phyloP scores from a whole-genome alignment of 2,329 filamentous ascomycete species.

The Ceratocystis colombiana region DNA sequence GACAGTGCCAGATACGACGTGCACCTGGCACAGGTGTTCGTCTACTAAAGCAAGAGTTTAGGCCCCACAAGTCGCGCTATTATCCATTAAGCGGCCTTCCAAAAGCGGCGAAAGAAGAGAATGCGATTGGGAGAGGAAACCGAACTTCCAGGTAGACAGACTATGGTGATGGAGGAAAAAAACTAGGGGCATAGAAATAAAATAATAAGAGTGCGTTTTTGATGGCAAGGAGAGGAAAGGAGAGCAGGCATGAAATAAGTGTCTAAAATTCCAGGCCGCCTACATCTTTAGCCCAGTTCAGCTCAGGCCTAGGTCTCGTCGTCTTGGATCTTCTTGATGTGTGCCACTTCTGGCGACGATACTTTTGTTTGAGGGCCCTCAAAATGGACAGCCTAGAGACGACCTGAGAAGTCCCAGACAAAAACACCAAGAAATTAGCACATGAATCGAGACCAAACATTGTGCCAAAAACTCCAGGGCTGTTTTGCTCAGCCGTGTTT shows the following conservation, averaged over 20 bases:
- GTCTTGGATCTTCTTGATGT: background rate
- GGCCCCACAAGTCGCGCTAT: background rate
- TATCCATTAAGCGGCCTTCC: constrained; percentile 3
- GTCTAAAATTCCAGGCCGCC: background rate
- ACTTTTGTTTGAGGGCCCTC: background rate
- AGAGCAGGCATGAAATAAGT: background rate
- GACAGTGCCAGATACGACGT: background rate
- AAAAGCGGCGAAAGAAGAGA: background rate
- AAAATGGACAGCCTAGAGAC: background rate
- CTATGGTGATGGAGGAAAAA: background rate
- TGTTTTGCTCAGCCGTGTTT: too few relatives aligned
- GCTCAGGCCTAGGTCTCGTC: background rate
- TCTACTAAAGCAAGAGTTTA: background rate
- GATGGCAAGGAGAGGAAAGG: background rate
- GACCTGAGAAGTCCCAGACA: background rate
- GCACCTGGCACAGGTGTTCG: background rate
- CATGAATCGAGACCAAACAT: background rate
- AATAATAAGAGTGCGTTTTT: too few relatives aligned
- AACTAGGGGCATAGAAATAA: background rate
- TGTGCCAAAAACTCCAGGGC: too few relatives aligned
- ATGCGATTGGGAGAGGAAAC: background rate
- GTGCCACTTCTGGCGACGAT: constrained; percentile 14
- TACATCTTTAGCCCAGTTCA: background rate
- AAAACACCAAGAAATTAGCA: background rate
- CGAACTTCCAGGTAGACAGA: background rate